These are phyloP conservation scores for Sporothrix pallida DNA, from an alignment of 2,329 filamentous ascomycete species.

Conservation along the genomic window DNA sequence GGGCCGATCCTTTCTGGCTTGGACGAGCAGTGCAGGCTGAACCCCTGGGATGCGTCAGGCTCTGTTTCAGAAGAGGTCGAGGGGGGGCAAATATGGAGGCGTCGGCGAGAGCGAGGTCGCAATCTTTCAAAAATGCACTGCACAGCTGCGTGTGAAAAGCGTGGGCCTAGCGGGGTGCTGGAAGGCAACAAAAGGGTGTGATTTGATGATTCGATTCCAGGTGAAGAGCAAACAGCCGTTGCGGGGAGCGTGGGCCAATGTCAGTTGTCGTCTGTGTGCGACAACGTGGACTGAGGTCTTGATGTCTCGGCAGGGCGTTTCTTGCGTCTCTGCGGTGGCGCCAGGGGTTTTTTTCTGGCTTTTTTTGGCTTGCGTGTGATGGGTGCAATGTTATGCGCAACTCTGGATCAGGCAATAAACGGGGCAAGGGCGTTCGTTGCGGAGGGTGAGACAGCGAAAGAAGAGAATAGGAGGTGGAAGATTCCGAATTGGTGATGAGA, in stretches of 20 bases:
- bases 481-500: neutral
- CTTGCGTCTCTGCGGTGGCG: neutral
- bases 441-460: neutral
- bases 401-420: slow-evolving; percentile 24
- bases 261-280: neutral
- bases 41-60: slow-evolving; percentile 47
- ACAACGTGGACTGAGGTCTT: slow-evolving; percentile 12
- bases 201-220: neutral
- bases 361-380: neutral
- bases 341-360: neutral
- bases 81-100: slow-evolving; percentile 1
- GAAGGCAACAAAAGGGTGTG: neutral
- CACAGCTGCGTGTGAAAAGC: neutral
- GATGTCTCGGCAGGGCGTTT: slow-evolving; percentile 11
- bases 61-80: slow-evolving; percentile 46
- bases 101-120: slow-evolving; percentile 31
- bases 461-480: neutral
- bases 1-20: slow-evolving; percentile 27
- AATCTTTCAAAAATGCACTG: slow-evolving; percentile 11
- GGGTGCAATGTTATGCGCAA: slow-evolving; percentile 24
- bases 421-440: neutral
- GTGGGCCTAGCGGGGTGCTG: neutral
- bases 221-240: neutral
- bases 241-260: slow-evolving; percentile 24
- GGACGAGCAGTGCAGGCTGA: slow-evolving; percentile 24